These are phyloP conservation scores for Aspergillus luchuensis DNA, from an alignment of 2,329 filamentous ascomycete species.

Conservation along the genomic window DNA sequence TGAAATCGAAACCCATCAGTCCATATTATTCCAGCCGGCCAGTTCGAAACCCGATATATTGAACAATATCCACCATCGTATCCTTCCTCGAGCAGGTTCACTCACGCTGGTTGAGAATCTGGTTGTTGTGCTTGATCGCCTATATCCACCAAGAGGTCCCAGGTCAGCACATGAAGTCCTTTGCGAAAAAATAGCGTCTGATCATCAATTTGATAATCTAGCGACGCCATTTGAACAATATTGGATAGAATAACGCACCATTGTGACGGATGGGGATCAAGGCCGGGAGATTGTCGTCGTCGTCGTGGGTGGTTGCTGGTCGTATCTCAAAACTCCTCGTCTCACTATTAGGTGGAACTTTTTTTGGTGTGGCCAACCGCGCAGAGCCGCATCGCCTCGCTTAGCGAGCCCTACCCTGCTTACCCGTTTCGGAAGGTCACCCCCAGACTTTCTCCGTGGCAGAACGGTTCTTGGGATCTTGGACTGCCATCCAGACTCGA, in stretches of 20 bases:
- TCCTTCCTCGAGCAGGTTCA: conserved; percentile 18
- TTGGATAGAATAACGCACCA: conserved; percentile 42
- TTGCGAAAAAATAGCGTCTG: conserved; percentile 10
- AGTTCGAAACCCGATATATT: conserved; percentile 11
- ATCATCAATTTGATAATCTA: conserved; percentile 18
- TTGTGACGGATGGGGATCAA: conserved; percentile 59
- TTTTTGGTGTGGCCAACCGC: conserved; percentile 47
- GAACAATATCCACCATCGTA: background rate
- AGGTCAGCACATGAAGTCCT: conserved; percentile 20
- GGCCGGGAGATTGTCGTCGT: conserved; percentile 46
- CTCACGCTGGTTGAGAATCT: conserved; percentile 94
- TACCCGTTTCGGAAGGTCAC: conserved; percentile 29
- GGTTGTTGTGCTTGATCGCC: conserved; percentile 99
- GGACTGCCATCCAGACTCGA: background rate
- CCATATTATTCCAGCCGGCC: conserved; percentile 21
- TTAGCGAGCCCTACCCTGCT: conserved; percentile 47
- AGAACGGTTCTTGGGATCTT: background rate
- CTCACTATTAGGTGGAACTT: conserved; percentile 41
- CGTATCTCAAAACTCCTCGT: conserved; percentile 45
- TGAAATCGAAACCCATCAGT: conserved; percentile 46
- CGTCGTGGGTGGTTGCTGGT: conserved; percentile 48
- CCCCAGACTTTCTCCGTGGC: background rate
- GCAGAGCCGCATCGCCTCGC: conserved; percentile 43
- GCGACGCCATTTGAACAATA: conserved; percentile 14
- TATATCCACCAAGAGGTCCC: conserved; percentile 44